phyloP scores from a whole-genome alignment of 306 rosid species.

The Malus sieversii region DNA sequence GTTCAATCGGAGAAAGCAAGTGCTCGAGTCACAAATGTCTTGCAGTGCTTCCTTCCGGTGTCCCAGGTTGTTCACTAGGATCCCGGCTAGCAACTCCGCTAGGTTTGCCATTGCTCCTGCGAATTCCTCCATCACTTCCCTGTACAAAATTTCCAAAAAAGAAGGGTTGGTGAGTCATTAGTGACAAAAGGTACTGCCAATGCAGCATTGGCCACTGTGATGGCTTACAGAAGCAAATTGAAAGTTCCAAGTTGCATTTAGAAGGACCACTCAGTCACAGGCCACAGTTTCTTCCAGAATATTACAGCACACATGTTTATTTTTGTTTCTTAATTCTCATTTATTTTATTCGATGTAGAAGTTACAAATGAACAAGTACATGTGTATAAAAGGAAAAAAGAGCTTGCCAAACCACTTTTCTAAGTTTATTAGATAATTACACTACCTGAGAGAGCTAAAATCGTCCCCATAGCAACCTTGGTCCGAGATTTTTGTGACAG shows the following conservation, averaged over 20 bases:
- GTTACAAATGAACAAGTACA: no score
- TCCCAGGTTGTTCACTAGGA: slow-evolving; percentile 61
- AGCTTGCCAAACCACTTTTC: background rate
- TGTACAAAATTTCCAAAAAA: slow-evolving; percentile 9
- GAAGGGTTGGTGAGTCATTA: background rate
- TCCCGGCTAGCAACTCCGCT: slow-evolving; percentile 53
- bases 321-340: background rate
- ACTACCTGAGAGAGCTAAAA: slow-evolving; percentile 58
- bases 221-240: background rate
- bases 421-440: background rate
- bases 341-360: background rate
- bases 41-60: slow-evolving; percentile 37
- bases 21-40: slow-evolving; percentile 58
- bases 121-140: slow-evolving; percentile 68
- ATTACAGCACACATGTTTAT: background rate
- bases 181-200: no score
- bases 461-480: slow-evolving; percentile 61
- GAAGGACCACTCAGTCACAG: background rate
- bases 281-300: background rate
- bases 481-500: slow-evolving; percentile 68
- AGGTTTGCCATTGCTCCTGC: slow-evolving; percentile 67
- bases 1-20: slow-evolving; percentile 78
- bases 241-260: background rate
- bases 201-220: background rate
- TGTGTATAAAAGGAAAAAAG: background rate